Base-by-base conservation (phyloP, 768 basidiomycete species). In the Trametes gibbosa region DNA sequence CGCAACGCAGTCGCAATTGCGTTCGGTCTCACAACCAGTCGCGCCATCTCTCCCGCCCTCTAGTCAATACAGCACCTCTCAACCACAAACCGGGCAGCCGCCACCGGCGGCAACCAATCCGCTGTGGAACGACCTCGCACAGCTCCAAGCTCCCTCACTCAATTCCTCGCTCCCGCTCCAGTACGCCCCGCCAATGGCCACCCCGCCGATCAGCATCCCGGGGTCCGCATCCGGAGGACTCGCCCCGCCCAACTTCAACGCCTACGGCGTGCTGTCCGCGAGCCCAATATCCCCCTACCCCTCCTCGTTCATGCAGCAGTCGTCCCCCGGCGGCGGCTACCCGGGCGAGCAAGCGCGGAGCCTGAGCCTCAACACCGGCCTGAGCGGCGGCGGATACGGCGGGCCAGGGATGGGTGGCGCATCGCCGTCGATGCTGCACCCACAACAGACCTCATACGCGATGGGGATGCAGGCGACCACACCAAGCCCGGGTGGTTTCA, bases 1-100 rank as follows among this genome's bases (percentile, higher is more conserved):
- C 49, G 57, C 23, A 13, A 43, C 43, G 5, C 53, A 57, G 13
- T 39, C 68, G 21, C 67, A 68, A 27, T 58, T 60, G 6, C 70
- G 73, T 47, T 74, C 74, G 0, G 56, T 57, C 13, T 76, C 78
- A 6, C 78, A 78, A n/a, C 75, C 77, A 1, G 63, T 71, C 8
- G 51, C 53, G 2, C 58, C 52, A 1, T 39, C 59, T 23, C 52
- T 48, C 19, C 32, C 61, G 4, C 9, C 56, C 2, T 39, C 19
- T 29, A 6, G 58, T 13, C 63, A 42, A 21, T 32, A 49, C 29
- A 17, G 7, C 39, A 50, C 16, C 42, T 48, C 50, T 39, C 56
- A 51, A 46, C 50, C 50, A 12, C 49, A 51, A 37, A n/a, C 45
- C 50, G 32, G 10, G 17, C 54, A 45, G 27, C 58, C 35, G 50